A percentile compares a stretch with the other conserved stretches of the same genome.
phyloP scores from a whole-genome alignment of 768 basidiomycete species.

The Trametes cingulata region DNA sequence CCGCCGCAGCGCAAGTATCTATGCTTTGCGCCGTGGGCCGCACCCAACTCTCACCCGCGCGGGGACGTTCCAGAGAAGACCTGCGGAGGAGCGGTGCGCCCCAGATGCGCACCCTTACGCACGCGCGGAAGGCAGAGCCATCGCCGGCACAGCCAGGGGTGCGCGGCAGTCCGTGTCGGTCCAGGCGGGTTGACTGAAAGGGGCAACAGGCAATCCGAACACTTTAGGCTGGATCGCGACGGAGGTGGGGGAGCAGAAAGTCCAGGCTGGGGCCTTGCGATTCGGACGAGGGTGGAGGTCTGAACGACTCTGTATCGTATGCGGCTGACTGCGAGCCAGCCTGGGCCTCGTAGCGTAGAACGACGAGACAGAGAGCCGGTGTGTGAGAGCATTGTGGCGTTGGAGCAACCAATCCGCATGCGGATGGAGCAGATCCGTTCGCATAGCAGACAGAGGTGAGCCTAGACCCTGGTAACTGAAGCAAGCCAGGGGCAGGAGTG shows the following conservation, averaged over 20 bases:
- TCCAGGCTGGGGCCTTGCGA: not conserved
- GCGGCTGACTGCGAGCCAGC: not conserved
- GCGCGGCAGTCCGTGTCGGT: not conserved
- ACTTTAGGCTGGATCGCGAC: not conserved
- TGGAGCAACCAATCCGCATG: not conserved
- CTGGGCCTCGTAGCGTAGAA: not conserved
- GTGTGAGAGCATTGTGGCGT: not conserved
- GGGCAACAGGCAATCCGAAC: not conserved
- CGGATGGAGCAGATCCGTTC: not conserved
- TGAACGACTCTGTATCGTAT: not conserved
- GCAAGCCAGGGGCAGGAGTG: not conserved
- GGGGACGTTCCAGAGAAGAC: not conserved
- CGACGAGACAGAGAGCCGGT: not conserved
- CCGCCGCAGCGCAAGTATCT: not conserved
- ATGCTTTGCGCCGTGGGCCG: not conserved
- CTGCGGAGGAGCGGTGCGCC: not conserved
- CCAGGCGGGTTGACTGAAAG: constrained; percentile 3
- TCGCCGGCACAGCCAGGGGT: constrained; percentile 5
- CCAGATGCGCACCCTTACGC: not conserved
- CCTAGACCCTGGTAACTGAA: not conserved
- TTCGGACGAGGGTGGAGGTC: not conserved
- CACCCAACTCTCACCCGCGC: not conserved
- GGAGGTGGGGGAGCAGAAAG: not conserved
- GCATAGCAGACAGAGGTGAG: not conserved
- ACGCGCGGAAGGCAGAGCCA: constrained; percentile 3